A percentile compares a stretch with the other conserved stretches of the same genome.
These are phyloP conservation scores for Colletotrichum sp. DNA, from an alignment of 2,329 filamentous ascomycete species.

Conservation along the genomic window DNA sequence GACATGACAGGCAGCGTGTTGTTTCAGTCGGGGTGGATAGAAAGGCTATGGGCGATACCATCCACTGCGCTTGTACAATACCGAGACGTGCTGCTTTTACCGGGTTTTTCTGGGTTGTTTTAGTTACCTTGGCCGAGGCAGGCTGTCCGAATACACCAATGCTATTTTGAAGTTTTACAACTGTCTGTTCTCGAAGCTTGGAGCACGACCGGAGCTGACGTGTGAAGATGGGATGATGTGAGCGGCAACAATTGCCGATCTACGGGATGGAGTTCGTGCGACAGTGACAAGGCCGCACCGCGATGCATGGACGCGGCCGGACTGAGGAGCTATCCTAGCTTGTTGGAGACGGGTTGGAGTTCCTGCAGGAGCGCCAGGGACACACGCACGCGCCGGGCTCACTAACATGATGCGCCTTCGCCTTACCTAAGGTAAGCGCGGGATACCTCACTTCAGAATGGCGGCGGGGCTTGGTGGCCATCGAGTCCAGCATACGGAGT, in stretches of 20 bases:
- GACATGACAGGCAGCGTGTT: slow-evolving; percentile 23
- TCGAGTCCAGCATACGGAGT: background rate
- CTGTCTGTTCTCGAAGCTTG: background rate
- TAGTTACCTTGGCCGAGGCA: slow-evolving; percentile 15
- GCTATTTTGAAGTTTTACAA: slow-evolving; percentile 15
- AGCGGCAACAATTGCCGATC: slow-evolving; percentile 2
- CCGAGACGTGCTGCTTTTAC: slow-evolving; percentile 21
- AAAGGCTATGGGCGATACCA: slow-evolving; percentile 23
- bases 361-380: slow-evolving; percentile 1
- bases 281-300: background rate
- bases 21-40: slow-evolving; percentile 25
- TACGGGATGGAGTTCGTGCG: background rate
- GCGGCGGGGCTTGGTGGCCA: background rate
- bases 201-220: background rate
- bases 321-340: background rate
- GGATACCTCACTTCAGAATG: background rate
- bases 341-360: background rate
- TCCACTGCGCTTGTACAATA: slow-evolving; percentile 26
- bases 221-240: background rate
- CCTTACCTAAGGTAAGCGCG: background rate
- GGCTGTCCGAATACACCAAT: slow-evolving; percentile 19
- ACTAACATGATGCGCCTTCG: background rate
- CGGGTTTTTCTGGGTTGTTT: slow-evolving; percentile 23
- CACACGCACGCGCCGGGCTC: background rate
- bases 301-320: background rate